phyloP scores from a whole-genome alignment of 192 early-diverging fungal species.

The Linnemannia schmuckeri region DNA sequence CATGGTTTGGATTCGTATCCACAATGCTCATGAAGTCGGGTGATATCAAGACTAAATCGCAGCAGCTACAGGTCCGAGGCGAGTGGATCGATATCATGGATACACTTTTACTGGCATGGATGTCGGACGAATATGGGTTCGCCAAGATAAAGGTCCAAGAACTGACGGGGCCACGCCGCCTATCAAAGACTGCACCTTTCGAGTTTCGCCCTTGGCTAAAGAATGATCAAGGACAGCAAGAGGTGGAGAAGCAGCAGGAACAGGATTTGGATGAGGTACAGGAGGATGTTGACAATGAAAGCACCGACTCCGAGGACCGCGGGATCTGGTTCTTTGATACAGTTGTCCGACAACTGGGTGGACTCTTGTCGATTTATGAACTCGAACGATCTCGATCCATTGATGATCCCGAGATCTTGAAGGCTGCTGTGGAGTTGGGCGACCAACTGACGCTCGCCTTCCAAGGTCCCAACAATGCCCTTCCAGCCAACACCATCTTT shows the following conservation, averaged over 20 bases:
- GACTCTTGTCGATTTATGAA: slow-evolving; percentile 74
- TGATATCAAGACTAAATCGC: slow-evolving; percentile 35
- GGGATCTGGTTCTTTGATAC: slow-evolving; percentile 71
- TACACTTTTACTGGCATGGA: slow-evolving; percentile 74
- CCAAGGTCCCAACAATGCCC: slow-evolving; percentile 63
- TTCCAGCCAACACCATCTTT: slow-evolving; percentile 59
- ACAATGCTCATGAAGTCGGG: slow-evolving; percentile 3
- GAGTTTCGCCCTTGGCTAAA: not conserved
- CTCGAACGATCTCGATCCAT: slow-evolving; percentile 43
- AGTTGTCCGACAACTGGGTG: slow-evolving; percentile 77
- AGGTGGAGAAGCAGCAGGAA: slow-evolving; percentile 43
- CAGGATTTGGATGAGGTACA: not conserved
- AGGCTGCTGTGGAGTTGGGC: slow-evolving; percentile 69
- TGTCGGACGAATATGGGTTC: slow-evolving; percentile 69
- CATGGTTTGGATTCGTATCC: slow-evolving; percentile 26
- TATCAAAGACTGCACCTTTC: no score
- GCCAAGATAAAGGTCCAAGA: slow-evolving; percentile 63
- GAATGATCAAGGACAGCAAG: not conserved
- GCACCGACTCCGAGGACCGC: not conserved
- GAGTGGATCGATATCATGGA: slow-evolving; percentile 78
- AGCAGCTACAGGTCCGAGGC: not conserved
- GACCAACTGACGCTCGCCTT: slow-evolving; percentile 69
- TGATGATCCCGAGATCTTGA: slow-evolving; percentile 63
- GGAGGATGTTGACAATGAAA: not conserved
- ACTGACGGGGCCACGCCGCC: slow-evolving; percentile 44